Conservation (phyloP, 345 rosid genomes). For the Carallia brachiata region DNA sequence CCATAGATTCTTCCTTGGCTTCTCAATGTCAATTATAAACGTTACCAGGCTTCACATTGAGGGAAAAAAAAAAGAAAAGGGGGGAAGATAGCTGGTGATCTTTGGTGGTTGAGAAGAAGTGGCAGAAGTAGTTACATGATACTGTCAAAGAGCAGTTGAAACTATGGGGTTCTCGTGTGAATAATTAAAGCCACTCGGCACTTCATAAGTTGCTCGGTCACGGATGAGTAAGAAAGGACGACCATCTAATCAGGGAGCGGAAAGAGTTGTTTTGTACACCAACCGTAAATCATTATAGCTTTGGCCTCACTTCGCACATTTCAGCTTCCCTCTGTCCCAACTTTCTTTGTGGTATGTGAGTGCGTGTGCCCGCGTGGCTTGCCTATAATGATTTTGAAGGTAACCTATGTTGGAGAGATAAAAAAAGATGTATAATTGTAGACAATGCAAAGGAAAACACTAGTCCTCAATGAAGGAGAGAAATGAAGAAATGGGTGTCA, state of each 20-base stretch:
- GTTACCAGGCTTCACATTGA: background rate
- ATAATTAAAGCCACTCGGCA: slow-evolving; percentile 27
- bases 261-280: background rate
- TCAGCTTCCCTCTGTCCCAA: too few relatives aligned
- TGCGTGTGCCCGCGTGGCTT: too few relatives aligned
- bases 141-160: slow-evolving; percentile 31
- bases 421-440: background rate
- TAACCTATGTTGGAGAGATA: background rate
- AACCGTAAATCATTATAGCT: too few relatives aligned
- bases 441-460: background rate
- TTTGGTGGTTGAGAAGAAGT: slow-evolving; percentile 12
- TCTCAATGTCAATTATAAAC: slow-evolving; percentile 13
- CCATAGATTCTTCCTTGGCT: slow-evolving; percentile 26
- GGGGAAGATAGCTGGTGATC: background rate
- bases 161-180: slow-evolving; percentile 54
- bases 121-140: slow-evolving; percentile 24
- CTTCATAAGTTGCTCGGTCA: slow-evolving; percentile 39
- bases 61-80: background rate
- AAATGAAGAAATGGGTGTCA: background rate
- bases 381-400: background rate
- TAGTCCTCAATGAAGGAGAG: background rate
- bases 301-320: too few relatives aligned
- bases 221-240: slow-evolving; percentile 29
- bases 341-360: too few relatives aligned
- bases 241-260: slow-evolving; percentile 5